Base-by-base conservation (phyloP, 805 yeast species). In the Hagleromyces aurorensis region DNA sequence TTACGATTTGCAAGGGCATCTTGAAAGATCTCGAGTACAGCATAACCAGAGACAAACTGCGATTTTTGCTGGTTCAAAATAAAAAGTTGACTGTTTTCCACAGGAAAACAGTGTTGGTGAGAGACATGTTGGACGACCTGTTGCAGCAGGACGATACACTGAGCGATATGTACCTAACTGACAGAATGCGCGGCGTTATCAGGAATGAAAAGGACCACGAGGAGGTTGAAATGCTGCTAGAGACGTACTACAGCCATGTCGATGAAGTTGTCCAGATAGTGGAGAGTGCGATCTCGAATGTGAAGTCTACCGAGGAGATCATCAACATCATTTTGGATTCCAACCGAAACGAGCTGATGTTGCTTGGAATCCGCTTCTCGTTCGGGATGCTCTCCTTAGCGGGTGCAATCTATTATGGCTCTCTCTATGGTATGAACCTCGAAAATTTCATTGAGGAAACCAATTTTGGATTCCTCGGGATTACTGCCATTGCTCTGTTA, bases 231-330 rank as follows among this genome's bases (percentile, higher is more conserved):
- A 68, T 91, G 65, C 64, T 91, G 29, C 57, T 91, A 14, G 99
- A 91, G 50, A 79, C 94, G 1, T 91, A 91, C 61, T 85, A 83
- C 46, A 78, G 79, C 30, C 93, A 89, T 32, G 72, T 83, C 36
- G 97, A 89, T 59, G 96, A 93, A 46, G 82, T 91, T 39, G 96
- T 89, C 2, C 97, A 91, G 53, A 81, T 82, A 3, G 80, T 79
- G 13, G 91, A 79, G 39, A 81, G 72, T 41, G 61, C 83, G 20
- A 69, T 75, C 18, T 70, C 81, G n/a, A 87, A 89, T 52, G 89
- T 91, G 32, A 73, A 74, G 40, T 83, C 94, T 13, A 87, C 96
- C 0, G 97, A 91, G 54, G 98, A 91, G 54, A 86, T 91, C 46
- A 86, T 87, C 37, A 86, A 86, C 48, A 87, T 91, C 41, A 80